phyloP scores from a whole-genome alignment of 23 red algal genomes.

The Gracilaria gracilis region DNA sequence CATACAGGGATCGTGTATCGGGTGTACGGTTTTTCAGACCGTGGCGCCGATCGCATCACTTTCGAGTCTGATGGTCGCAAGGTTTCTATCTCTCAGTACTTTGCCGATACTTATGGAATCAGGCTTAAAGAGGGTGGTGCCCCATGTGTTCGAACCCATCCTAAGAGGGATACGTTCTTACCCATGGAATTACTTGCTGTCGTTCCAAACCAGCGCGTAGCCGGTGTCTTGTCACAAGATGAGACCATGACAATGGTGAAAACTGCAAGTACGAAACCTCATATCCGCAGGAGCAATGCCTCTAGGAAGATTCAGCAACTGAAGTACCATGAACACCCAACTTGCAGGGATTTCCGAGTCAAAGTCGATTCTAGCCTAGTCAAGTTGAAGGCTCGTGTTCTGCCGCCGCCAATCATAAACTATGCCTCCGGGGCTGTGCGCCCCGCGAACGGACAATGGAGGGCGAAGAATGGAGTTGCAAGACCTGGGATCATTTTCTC shows the following conservation, averaged over 20 bases:
- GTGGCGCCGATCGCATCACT: conserved; percentile 47
- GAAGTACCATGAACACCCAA: conserved; percentile 30
- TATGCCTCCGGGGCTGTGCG: conserved; percentile 26
- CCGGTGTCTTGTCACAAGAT: conserved; percentile 41
- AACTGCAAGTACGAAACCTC: conserved; percentile 52
- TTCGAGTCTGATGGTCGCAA: conserved; percentile 58
- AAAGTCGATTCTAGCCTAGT: conserved; percentile 24
- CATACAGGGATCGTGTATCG: conserved; percentile 58
- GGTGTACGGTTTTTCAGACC: conserved; percentile 58
- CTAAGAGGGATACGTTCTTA: conserved; percentile 60
- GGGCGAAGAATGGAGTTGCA: conserved; percentile 11
- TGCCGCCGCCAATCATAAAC: conserved; percentile 36
- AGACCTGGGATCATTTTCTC: conserved; percentile 5
- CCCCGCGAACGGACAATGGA: conserved; percentile 53
- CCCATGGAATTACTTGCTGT: conserved; percentile 68
- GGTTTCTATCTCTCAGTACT: conserved; percentile 65
- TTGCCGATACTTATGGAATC: conserved; percentile 33
- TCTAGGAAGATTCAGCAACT: conserved; percentile 27
- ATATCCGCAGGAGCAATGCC: not conserved
- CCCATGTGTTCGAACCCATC: conserved; percentile 64
- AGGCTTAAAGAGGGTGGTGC: conserved; percentile 4
- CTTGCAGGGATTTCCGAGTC: conserved; percentile 55
- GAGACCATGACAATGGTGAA: conserved; percentile 47
- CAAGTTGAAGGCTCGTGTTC: conserved; percentile 51
- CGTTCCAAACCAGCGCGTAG: conserved; percentile 59